Percentiles rank a stretch among this genome's conserved stretches.
Evolutionary conservation across 1,284 basidiomycete genomes (phyloP).

Genomic region (Malassezia arunalokei): DNA sequence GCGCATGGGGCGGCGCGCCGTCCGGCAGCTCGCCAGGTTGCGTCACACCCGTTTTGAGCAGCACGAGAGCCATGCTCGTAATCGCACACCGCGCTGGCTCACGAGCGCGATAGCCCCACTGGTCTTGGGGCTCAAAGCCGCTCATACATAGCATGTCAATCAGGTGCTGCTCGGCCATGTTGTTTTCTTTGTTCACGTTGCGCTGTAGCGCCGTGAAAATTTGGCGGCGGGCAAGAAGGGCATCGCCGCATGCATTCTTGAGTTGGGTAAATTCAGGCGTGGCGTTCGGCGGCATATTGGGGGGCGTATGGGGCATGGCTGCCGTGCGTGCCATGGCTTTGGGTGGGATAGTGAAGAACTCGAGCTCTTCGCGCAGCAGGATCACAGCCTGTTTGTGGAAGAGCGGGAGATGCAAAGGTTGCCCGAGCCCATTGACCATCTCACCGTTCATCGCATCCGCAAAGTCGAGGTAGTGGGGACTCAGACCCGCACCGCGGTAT

Average conservation of each 20-base stretch:
- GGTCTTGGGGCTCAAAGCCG: constrained; percentile 88
- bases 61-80: constrained; percentile 88
- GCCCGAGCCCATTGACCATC: constrained; percentile 1
- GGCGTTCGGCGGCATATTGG: constrained; percentile 9
- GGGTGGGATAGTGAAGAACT: constrained; percentile 84
- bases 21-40: constrained; percentile 55
- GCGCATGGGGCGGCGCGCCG: constrained; percentile 1
- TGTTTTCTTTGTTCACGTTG: constrained; percentile 98
- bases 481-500: constrained; percentile 48
- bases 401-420: constrained; percentile 53
- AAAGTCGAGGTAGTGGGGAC: constrained; percentile 33
- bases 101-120: constrained; percentile 90
- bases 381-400: constrained; percentile 95
- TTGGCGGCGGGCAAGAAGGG: constrained; percentile 72
- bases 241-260: constrained; percentile 55
- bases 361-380: constrained; percentile 90
- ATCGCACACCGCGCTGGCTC: constrained; percentile 94
- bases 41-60: constrained; percentile 89
- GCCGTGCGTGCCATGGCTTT: constrained; percentile 7
- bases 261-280: constrained; percentile 14
- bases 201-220: constrained; percentile 96
- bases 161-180: constrained; percentile 93
- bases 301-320: not conserved
- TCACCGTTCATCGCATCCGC: constrained; percentile 31
- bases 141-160: constrained; percentile 99